A percentile compares a stretch with the other conserved stretches of the same genome.
phyloP scores from a whole-genome alignment of 257 asterid genomes.

The Primulina tabacum region DNA sequence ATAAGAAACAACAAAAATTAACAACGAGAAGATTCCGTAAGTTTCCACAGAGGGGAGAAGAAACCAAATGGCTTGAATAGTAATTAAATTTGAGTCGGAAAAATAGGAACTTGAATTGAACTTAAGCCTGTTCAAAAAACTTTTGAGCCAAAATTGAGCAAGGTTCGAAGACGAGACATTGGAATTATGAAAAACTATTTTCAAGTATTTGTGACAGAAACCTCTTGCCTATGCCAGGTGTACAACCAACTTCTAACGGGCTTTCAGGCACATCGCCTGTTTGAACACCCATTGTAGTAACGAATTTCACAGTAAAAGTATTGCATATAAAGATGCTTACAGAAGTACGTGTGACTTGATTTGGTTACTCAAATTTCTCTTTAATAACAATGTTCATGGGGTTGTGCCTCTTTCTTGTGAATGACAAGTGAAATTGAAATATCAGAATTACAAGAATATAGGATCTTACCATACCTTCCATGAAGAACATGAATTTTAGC shows the following conservation, averaged over 20 bases:
- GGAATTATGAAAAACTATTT: not conserved
- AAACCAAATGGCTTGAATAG: not conserved
- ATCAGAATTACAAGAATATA: not conserved
- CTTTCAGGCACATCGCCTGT: not conserved
- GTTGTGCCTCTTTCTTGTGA: not conserved
- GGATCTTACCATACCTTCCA: slow-evolving; percentile 54
- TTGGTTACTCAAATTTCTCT: not conserved
- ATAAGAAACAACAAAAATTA: not conserved
- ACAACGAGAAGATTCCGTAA: not conserved
- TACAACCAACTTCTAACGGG: not conserved
- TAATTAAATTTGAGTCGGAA: no score
- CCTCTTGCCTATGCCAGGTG: not conserved
- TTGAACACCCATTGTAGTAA: not conserved
- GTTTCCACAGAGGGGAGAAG: not conserved
- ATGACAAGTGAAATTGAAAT: not conserved
- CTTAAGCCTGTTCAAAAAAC: not conserved
- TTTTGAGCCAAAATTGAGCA: not conserved
- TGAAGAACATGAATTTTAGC: slow-evolving; percentile 73
- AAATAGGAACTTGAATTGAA: not conserved
- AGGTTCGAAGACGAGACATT: not conserved
- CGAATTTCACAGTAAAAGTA: not conserved
- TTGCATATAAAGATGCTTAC: not conserved
- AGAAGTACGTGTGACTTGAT: not conserved
- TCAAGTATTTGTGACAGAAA: not conserved
- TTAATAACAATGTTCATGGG: not conserved